A percentile compares a stretch with the other conserved stretches of the same genome.
Conservation (phyloP, 2,329 filamentous ascomycete genomes). For the Penicillium sp. region DNA sequence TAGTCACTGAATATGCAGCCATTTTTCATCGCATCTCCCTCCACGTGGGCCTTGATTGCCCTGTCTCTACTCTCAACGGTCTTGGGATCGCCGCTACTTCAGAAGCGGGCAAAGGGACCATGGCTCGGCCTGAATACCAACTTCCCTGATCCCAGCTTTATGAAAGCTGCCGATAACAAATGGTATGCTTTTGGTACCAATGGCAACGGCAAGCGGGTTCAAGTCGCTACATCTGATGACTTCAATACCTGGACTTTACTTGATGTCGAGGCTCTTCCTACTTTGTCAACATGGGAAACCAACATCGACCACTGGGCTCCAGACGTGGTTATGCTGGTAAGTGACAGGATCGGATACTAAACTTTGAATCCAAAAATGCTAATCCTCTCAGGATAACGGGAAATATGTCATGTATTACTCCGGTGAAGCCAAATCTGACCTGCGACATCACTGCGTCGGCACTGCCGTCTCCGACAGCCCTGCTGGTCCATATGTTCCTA, state of each 20-base stretch:
- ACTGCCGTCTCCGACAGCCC: slow-evolving; percentile 51
- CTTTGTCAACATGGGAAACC: slow-evolving; percentile 55
- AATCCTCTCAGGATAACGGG: slow-evolving; percentile 40
- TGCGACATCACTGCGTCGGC: slow-evolving; percentile 59
- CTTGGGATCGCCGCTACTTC: slow-evolving; percentile 21
- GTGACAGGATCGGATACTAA: slow-evolving; percentile 4
- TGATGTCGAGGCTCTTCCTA: slow-evolving; percentile 58
- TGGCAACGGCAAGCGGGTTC: slow-evolving; percentile 53
- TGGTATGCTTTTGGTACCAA: slow-evolving; percentile 64
- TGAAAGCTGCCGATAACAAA: slow-evolving; percentile 48
- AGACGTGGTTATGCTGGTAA: slow-evolving; percentile 55
- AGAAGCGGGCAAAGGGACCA: slow-evolving; percentile 18
- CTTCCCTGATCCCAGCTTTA: slow-evolving; percentile 49
- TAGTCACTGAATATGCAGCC: slow-evolving; percentile 5
- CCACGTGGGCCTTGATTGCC: slow-evolving; percentile 10
- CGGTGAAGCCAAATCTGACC: slow-evolving; percentile 45
- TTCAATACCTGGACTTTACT: slow-evolving; percentile 52
- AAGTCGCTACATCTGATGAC: slow-evolving; percentile 54
- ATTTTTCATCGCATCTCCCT: background rate
- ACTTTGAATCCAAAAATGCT: background rate
- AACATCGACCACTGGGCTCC: slow-evolving; percentile 62
- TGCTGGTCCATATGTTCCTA: slow-evolving; percentile 56
- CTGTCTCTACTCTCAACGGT: slow-evolving; percentile 14
- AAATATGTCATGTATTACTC: slow-evolving; percentile 64
- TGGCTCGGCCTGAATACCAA: slow-evolving; percentile 36